Evolutionary conservation across 208 protist species (phyloP), one percentile per base, ranked within the genome.

Genomic region (Trypanosoma avium): DNA sequence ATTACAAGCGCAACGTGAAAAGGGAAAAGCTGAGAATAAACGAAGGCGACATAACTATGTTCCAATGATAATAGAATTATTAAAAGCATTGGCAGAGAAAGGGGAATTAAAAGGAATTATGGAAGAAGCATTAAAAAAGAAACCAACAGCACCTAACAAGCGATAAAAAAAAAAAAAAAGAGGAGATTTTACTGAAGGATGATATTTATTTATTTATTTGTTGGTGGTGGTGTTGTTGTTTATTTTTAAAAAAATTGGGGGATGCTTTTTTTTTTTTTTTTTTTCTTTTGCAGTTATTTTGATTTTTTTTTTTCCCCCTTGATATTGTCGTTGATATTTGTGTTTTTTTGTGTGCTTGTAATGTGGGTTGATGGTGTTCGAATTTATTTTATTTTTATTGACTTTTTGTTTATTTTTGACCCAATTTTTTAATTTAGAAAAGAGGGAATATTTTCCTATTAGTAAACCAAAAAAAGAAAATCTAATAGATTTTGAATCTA

Each of bases 11-110:
- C 72, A 77, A 55, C 73, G 77, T 1, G 63, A 79, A 62, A 67
- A 83, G 42, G 92, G 88, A 56, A 64, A 69, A 42, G 59, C 75
- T 15, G 98, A 99, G 59, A 99, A 99, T 71, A 59, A 81, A n/a
- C 84, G 97, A 24, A 82, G 98, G 30, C 96, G 96, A 42, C 97
- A 99, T 73, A 98, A 99, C 78, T 99, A 98, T 81, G 87, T 97
- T 13, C 97, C 98, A 10, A 97, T 98, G 77, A 78, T 99, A 42
- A 77, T 98, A 4, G 85, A 93, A 59, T 68, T 99, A 32, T 72
- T 99, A 12, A 92, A 97, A 55, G 61, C 96, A 8, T 73, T 99
- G 22, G 95, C 96, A 19, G 84, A 98, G 76, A 96, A 93, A 58
- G 94, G 90, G 1, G 70, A 93, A 65, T 73, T 99, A 21, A 42